These are phyloP conservation scores for Saksenaea oblongispora DNA, from an alignment of 371 early-diverging fungal species.

Conservation along the genomic window DNA sequence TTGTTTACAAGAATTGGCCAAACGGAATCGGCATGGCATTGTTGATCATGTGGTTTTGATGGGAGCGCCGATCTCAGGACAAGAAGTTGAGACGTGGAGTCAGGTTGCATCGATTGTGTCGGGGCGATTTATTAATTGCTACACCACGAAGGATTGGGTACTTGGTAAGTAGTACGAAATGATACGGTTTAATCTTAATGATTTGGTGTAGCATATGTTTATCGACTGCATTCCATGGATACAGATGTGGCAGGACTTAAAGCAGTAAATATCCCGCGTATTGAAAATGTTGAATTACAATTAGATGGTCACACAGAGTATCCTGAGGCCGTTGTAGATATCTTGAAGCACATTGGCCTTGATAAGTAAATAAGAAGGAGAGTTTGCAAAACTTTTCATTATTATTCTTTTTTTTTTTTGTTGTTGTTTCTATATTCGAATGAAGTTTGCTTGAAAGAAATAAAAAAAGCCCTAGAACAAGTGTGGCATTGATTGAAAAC, in stretches of 20 bases:
- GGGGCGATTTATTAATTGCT: constrained; percentile 90
- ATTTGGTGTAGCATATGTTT: constrained; percentile 65
- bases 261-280: constrained; percentile 57
- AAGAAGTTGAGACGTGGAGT: constrained; percentile 47
- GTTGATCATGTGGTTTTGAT: constrained; percentile 64
- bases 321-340: constrained; percentile 36
- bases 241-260: constrained; percentile 83
- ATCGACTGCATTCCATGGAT: constrained; percentile 63
- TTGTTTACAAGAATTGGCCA: constrained; percentile 82
- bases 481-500: neutral
- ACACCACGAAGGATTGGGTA: constrained; percentile 86
- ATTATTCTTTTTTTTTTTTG: no score
- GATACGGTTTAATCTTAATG: neutral
- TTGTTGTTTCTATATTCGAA: neutral
- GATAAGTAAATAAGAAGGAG: neutral
- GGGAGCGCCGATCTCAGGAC: constrained; percentile 64
- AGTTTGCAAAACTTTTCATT: neutral
- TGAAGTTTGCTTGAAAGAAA: neutral
- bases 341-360: constrained; percentile 12
- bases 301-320: constrained; percentile 90
- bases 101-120: constrained; percentile 67
- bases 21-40: constrained; percentile 48
- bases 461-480: neutral
- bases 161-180: constrained; percentile 53
- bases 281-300: constrained; percentile 83